Percentiles rank a stretch among this genome's conserved stretches.
phyloP scores from a whole-genome alignment of 2,329 filamentous ascomycete genomes.

The Periconia digitata region DNA sequence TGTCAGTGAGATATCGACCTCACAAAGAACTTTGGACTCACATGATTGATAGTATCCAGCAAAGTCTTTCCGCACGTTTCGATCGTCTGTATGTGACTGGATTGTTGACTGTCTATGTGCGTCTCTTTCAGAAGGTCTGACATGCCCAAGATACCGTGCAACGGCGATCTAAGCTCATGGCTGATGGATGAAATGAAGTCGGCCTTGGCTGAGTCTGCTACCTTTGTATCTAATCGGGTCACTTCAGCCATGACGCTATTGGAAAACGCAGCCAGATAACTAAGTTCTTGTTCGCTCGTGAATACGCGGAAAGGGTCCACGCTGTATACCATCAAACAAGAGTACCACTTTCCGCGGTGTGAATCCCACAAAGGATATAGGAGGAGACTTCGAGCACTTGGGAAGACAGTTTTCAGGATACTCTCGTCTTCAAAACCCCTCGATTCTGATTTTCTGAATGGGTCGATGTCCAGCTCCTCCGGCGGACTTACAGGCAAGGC shows the following conservation, averaged over 20 bases:
- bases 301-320: conserved; percentile 41
- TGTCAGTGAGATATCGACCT: conserved; percentile 9
- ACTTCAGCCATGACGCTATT: conserved; percentile 45
- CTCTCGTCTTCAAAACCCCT: conserved; percentile 38
- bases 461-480: conserved; percentile 16
- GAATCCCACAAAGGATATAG: conserved; percentile 45
- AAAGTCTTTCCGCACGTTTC: conserved; percentile 44
- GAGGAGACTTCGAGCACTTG: conserved; percentile 40
- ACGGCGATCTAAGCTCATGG: conserved; percentile 62
- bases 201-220: conserved; percentile 52
- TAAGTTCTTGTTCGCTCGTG: conserved; percentile 40
- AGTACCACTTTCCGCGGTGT: conserved; percentile 42
- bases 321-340: conserved; percentile 42
- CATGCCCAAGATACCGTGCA: conserved; percentile 61
- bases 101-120: conserved; percentile 39
- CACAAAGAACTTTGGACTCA: conserved; percentile 12
- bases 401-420: conserved; percentile 35
- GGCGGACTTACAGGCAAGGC: conserved; percentile 2
- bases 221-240: conserved; percentile 40
- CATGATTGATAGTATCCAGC: conserved; percentile 46
- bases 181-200: conserved; percentile 63
- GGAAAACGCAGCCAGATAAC: conserved; percentile 42
- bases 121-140: conserved; percentile 38
- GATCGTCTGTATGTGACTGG: conserved; percentile 43
- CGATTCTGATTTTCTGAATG: conserved; percentile 31